Percentiles rank a stretch among this genome's conserved stretches.
Conservation (phyloP, 257 asterid species). For the Striga asiatica region DNA sequence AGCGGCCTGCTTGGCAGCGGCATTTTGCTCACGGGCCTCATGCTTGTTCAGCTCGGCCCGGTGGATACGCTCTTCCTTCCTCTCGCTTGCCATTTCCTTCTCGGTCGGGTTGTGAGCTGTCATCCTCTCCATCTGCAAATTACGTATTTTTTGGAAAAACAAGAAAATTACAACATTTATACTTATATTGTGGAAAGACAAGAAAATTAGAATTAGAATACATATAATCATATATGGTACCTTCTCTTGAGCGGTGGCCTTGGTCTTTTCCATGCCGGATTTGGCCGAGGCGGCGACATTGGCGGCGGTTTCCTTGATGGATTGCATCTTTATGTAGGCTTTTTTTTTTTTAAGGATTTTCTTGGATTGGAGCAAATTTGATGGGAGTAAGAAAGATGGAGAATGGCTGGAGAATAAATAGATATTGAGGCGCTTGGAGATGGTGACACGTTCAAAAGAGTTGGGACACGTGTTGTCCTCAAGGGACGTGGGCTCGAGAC, state of each 20-base stretch:
- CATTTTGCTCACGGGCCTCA: slow-evolving; percentile 30
- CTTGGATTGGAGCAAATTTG: neutral
- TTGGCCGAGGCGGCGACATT: slow-evolving; percentile 61
- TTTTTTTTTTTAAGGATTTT: neutral
- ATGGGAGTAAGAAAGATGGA: neutral
- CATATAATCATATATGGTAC: no score
- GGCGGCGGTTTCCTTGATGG: slow-evolving; percentile 46
- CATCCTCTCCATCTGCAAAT: slow-evolving; percentile 35
- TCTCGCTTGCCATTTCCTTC: slow-evolving; percentile 45
- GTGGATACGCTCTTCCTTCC: slow-evolving; percentile 31
- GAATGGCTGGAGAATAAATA: neutral
- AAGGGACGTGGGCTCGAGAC: slow-evolving; percentile 2
- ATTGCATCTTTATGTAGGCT: no score
- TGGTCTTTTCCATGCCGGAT: slow-evolving; percentile 64
- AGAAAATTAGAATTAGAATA: no score
- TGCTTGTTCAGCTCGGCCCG: slow-evolving; percentile 46
- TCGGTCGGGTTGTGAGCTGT: slow-evolving; percentile 32
- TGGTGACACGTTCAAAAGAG: slow-evolving; percentile 10
- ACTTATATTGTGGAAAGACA: no score
- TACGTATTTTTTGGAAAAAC: neutral
- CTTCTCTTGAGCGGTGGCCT: slow-evolving; percentile 55
- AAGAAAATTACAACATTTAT: no score
- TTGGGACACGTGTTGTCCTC: slow-evolving; percentile 5
- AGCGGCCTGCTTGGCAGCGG: slow-evolving; percentile 14
- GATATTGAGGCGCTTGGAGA: neutral